Conservation (phyloP, 73 alveolate species). For the Urostyla sp. region DNA sequence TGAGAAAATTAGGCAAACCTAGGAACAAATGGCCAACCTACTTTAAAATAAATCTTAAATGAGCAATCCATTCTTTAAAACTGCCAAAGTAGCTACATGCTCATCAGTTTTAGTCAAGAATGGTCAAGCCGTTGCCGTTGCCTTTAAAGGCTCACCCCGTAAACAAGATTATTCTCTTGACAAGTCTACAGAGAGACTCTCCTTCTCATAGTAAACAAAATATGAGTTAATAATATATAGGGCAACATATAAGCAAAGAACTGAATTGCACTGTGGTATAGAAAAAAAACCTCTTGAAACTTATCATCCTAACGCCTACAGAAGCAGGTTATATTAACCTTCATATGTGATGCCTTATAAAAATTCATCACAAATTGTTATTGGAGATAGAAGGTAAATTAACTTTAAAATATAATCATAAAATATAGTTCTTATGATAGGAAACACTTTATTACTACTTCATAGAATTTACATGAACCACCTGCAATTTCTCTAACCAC, state of each 20-base stretch:
- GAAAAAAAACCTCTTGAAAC: constrained; percentile 79
- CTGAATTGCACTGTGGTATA: constrained; percentile 83
- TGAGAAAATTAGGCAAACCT: constrained; percentile 15
- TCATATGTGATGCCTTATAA: constrained; percentile 73
- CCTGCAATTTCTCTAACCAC: constrained; percentile 25
- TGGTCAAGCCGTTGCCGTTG: constrained; percentile 80
- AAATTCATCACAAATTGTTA: constrained; percentile 64
- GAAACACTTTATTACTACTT: constrained; percentile 45
- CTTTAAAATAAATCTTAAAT: constrained; percentile 1
- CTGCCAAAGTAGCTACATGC: constrained; percentile 78
- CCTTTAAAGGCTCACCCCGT: constrained; percentile 60
- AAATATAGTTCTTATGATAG: constrained; percentile 30
- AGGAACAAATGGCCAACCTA: constrained; percentile 10
- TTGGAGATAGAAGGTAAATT: constrained; percentile 71
- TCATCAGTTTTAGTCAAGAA: constrained; percentile 73
- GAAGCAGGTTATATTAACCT: constrained; percentile 77
- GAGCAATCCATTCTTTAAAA: constrained; percentile 56
- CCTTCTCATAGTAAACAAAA: constrained; percentile 26
- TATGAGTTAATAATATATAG: neutral
- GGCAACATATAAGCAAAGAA: constrained; percentile 56
- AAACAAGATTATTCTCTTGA: constrained; percentile 58
- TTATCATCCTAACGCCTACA: constrained; percentile 74
- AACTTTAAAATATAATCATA: neutral
- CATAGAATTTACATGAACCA: constrained; percentile 5
- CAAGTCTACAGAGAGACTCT: constrained; percentile 44